Evolutionary conservation across 1,284 basidiomycete species (phyloP).

Genomic region (Cutaneotrichosporon cyanovorans): DNA sequence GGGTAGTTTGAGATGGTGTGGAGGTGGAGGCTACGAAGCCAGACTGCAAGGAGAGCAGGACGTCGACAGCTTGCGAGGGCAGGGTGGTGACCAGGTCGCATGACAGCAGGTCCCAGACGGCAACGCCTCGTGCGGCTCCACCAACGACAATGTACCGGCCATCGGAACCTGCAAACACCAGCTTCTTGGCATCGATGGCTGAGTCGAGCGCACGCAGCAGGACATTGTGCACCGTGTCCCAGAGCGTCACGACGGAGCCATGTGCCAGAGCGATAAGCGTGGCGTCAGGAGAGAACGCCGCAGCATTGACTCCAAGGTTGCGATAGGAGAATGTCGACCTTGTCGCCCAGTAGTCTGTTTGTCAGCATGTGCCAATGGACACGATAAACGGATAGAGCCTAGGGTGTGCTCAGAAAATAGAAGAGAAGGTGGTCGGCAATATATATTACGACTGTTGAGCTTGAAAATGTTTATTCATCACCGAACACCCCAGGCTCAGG

Average conservation of each 20-base stretch:
- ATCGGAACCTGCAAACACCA: slow-evolving; percentile 44
- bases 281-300: slow-evolving; percentile 76
- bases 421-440: slow-evolving; percentile 44
- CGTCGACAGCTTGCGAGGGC: slow-evolving; percentile 50
- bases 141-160: slow-evolving; percentile 53
- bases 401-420: slow-evolving; percentile 40
- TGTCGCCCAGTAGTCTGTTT: slow-evolving; percentile 65
- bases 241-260: slow-evolving; percentile 64
- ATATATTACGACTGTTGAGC: slow-evolving; percentile 47
- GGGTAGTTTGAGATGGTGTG: slow-evolving; percentile 33
- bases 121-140: slow-evolving; percentile 52
- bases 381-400: neutral
- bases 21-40: slow-evolving; percentile 43
- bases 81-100: slow-evolving; percentile 45
- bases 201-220: slow-evolving; percentile 60
- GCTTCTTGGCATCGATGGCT: slow-evolving; percentile 37
- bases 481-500: slow-evolving; percentile 16
- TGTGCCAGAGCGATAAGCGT: slow-evolving; percentile 75
- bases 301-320: slow-evolving; percentile 57
- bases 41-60: slow-evolving; percentile 56
- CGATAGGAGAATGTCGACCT: slow-evolving; percentile 66
- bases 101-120: slow-evolving; percentile 73
- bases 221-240: slow-evolving; percentile 63
- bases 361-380: slow-evolving; percentile 15
- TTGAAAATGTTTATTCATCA: slow-evolving; percentile 45